These are phyloP conservation scores for Neostapfia colusana DNA, from an alignment of 176 grass and related monocot species.

Conservation along the genomic window DNA sequence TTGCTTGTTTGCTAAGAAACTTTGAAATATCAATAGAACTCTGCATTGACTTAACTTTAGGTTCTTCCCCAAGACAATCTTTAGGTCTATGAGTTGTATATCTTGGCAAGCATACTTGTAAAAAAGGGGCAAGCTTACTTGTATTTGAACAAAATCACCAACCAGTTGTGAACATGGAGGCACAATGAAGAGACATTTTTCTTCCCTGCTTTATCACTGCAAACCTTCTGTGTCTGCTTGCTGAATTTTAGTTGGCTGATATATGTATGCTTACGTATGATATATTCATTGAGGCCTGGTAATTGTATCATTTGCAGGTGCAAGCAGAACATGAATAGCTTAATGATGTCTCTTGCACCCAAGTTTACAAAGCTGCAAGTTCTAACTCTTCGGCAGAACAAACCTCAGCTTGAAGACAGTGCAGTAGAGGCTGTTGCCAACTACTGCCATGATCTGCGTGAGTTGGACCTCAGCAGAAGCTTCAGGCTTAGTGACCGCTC, in stretches of 20 bases:
- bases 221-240: not conserved
- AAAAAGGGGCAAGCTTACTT: not conserved
- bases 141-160: not conserved
- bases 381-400: slow-evolving; percentile 67
- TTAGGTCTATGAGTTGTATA: not conserved
- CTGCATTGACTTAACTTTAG: not conserved
- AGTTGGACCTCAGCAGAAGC: slow-evolving; percentile 85
- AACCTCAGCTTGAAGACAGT: slow-evolving; percentile 78
- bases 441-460: slow-evolving; percentile 68
- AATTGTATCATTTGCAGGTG: slow-evolving; percentile 53
- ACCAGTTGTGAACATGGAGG: not conserved
- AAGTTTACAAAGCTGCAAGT: slow-evolving; percentile 83
- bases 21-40: not conserved
- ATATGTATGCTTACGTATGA: not conserved
- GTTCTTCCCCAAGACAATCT: not conserved
- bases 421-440: slow-evolving; percentile 72
- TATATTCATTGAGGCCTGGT: not conserved
- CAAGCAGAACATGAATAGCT: slow-evolving; percentile 66
- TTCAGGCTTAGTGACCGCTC: slow-evolving; percentile 68
- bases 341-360: slow-evolving; percentile 59
- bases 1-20: slow-evolving; percentile 1
- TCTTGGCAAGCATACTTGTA: no score
- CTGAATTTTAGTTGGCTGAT: not conserved
- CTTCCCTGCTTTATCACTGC: not conserved
- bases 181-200: not conserved